Evolutionary conservation across 257 asterid genomes (phyloP), one percentile per base, ranked within the genome.

Genomic region (Phtheirospermum japonicum): DNA sequence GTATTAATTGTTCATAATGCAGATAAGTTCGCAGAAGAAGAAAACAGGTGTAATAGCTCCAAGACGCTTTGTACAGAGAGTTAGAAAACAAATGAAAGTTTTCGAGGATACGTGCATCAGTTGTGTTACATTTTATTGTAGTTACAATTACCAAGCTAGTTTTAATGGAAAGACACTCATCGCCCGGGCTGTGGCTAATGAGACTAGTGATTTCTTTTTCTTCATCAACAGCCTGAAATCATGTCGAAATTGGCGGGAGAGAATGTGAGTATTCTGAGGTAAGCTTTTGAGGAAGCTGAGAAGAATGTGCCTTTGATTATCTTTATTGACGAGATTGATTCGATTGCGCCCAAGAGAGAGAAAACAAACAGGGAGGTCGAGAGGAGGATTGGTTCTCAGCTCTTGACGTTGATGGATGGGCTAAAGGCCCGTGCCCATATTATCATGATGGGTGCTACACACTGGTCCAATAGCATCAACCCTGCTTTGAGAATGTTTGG

Each of bases 401-500:
- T 51, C 8, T 23, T 51, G 57, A 51, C 33, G 12, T 28, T 51
- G 57, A 51, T 51, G 57, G 57, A 51, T 12, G 57, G 57, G 14
- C 33, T 51, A 7, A 51, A n/a, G n/a, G n/a, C n/a, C n/a, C n/a
- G n/a, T n/a, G n/a, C n/a, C n/a, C n/a, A n/a, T n/a, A n/a, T n/a
- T 19, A 51, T 51, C 20, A 34, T 51, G 16, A 51, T 51, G 34
- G 96, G 96, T 65, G 97, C 97, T 32, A 87, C 97, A 2, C 87
- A 90, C 67, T 82, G 97, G 11, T 96, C 97, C 55, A 90, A 90
- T 36, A 90, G 96, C 75, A 90, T 90, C 9, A 96, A 90, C 66
- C 93, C 97, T 16, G 96, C 97, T 30, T 71, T 90, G 19, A 82
- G 97, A 70, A 82, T 96, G 85, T 90, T 90, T 76, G 95, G 97